Base-by-base conservation (phyloP, 1,139 yeast genomes). In the Kodamaea sp. region DNA sequence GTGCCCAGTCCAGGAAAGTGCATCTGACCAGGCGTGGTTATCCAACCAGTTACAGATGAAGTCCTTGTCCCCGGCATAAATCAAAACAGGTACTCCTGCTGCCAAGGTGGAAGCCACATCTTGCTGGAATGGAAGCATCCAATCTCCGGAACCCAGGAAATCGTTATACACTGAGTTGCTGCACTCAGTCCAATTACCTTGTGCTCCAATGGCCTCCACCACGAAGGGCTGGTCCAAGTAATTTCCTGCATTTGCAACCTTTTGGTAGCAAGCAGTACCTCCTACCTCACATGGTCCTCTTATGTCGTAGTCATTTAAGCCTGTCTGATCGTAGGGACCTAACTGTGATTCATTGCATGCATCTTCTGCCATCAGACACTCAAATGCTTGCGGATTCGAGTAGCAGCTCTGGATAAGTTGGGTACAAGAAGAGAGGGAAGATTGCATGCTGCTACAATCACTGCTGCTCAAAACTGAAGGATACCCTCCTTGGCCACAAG, bases 401-500 rank as follows among this genome's bases (percentile, higher is more conserved):
- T 80, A 80, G 54, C 92, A 84, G 11, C 73, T 51, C 29, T 71
- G 53, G 23, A 67, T 63, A 42, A 83, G 63, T 12, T 63, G 47
- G 22, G 71, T 70, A 60, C 92, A 83, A 35, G 76, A 70, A n/a
- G 80, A 73, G 37, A 78, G 73, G 34, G 71, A 66, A 38, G 54
- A 57, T 10, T 50, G 51, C 76, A 86, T 67, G 29, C 58, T 57
- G 20, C 68, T 70, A 61, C 96, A 86, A 24, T 72, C 73, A 23
- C 78, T 80, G 35, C 80, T 81, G 5, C 68, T 52, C 36, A 85
- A 65, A 5, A 86, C 80, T 22, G 85, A 71, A 19, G 78, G 76
- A 55, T 80, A 78, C 1, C 95, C 95, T 38, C 92, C 92, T 52
- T 74, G 61, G 30, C 92, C 92, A 59, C 95, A 86, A 2, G 83